Evolutionary conservation across 805 yeast species (phyloP).

Genomic region (Candida silvicultrix): DNA sequence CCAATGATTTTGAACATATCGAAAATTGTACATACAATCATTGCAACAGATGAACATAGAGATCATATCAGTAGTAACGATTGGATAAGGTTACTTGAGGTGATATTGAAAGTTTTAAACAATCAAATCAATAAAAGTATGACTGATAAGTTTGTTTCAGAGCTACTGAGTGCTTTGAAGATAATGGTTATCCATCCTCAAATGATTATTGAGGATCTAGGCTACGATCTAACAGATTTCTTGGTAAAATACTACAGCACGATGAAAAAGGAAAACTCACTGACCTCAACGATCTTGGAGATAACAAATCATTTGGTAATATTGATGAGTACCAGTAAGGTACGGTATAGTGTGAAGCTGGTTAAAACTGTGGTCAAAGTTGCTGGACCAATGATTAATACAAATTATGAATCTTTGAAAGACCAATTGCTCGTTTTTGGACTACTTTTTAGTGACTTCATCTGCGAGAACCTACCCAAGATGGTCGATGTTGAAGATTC

Average conservation of each 20-base stretch:
- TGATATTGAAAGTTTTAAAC: constrained; percentile 7
- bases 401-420: constrained; percentile 36
- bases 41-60: constrained; percentile 14
- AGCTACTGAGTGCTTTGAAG: constrained; percentile 20
- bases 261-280: constrained; percentile 21
- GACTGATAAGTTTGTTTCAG: constrained; percentile 23
- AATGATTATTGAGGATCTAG: constrained; percentile 15
- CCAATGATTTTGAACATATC: constrained; percentile 27
- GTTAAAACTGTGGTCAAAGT: constrained; percentile 33
- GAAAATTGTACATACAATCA: constrained; percentile 21
- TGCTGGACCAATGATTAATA: constrained; percentile 28
- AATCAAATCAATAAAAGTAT: constrained; percentile 4
- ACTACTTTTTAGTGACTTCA: constrained; percentile 36
- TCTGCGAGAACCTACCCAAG: constrained; percentile 22
- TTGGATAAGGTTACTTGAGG: constrained; percentile 9
- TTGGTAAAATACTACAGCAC: constrained; percentile 16
- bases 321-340: constrained; percentile 34
- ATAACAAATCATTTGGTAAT: constrained; percentile 41
- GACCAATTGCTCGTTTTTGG: constrained; percentile 40
- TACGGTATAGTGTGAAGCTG: constrained; percentile 30
- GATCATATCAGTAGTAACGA: constrained; percentile 11
- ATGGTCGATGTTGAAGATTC: constrained; percentile 16
- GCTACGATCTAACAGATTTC: constrained; percentile 13
- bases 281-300: constrained; percentile 30
- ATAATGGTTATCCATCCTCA: constrained; percentile 21